Evolutionary conservation across 1,284 basidiomycete species (phyloP).

Genomic region (Thelephora terrestris): DNA sequence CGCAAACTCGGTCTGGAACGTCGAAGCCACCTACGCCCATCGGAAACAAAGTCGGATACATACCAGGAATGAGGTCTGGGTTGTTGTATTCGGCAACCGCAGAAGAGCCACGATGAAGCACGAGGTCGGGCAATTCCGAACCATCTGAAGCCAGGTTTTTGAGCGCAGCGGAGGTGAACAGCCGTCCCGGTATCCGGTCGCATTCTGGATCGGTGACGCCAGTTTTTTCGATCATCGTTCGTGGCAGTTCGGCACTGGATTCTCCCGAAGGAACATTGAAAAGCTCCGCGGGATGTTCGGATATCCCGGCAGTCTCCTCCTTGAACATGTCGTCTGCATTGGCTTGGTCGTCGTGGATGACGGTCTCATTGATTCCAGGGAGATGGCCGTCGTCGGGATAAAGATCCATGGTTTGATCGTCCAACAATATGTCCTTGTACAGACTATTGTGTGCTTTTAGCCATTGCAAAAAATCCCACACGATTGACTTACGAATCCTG

Average conservation of each 20-base stretch:
- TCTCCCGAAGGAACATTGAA: neutral
- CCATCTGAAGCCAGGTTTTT: neutral
- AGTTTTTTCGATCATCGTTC: neutral
- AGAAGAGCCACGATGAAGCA: neutral
- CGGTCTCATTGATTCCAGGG: neutral
- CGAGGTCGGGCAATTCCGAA: neutral
- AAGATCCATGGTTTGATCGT: neutral
- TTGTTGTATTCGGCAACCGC: constrained; percentile 8
- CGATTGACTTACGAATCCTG: neutral
- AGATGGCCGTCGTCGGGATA: neutral
- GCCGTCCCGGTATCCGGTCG: neutral
- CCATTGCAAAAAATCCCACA: neutral
- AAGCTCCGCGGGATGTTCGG: neutral
- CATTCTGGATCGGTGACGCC: neutral
- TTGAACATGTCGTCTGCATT: neutral
- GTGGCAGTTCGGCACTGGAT: no score
- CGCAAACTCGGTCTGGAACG: neutral
- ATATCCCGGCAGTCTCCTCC: neutral
- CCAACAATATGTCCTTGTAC: neutral
- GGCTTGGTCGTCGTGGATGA: neutral
- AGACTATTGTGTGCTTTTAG: neutral
- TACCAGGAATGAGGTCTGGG: constrained; percentile 9
- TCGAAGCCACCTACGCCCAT: constrained; percentile 13
- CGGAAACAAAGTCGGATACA: constrained; percentile 14
- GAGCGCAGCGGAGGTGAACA: neutral